Evolutionary conservation across 2,329 filamentous ascomycete genomes (phyloP), one percentile per base, ranked within the genome.

Genomic region (Alternaria metachromatica): DNA sequence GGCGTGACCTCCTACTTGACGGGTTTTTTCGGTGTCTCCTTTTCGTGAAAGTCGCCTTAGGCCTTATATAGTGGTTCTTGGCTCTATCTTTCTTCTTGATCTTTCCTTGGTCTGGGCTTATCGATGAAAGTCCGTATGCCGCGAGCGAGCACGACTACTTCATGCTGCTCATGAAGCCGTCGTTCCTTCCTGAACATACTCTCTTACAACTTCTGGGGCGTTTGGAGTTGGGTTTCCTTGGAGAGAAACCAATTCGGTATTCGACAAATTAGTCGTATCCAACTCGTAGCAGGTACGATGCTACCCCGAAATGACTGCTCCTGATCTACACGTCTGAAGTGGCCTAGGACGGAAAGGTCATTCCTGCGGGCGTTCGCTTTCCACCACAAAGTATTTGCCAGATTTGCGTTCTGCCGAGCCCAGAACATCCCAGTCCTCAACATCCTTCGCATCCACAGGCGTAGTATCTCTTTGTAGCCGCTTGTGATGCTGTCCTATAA

Each of bases 351-450:
- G 33, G 20, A 5, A 5, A 12, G 7, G 9, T 67, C 62, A 78
- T 56, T 78, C 75, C 23, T 72, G 71, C 7, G 74, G 66, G 58
- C 84, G 86, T 33, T 84, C 85, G 68, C 87, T 89, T 67, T 92
- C 87, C 3, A 96, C 93, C 8, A 95, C 88, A 70, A 96, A 95
- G 73, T 90, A 96, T 68, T 86, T 87, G 13, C 92, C 92, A 5
- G 86, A 86, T 58, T 84, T 93, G 72, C 86, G 88, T 15, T 86
- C 84, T 0, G 92, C 92, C 58, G 86, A 86, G 1, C 84, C 85
- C 51, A 96, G 78, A 0, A 90, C 88, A 82, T 96, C 86, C 88
- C 93, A 95, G 65, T 88, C 82, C 80, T 91, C 88, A 1, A 82
- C 84, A 13, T 84, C 82, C 5, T 80, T 72, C 4, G 75, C 77